Percentiles rank a stretch among this genome's conserved stretches.
Evolutionary conservation across 371 early-diverging fungal genomes (phyloP).

Genomic region (Neoconidiobolus thromboides): DNA sequence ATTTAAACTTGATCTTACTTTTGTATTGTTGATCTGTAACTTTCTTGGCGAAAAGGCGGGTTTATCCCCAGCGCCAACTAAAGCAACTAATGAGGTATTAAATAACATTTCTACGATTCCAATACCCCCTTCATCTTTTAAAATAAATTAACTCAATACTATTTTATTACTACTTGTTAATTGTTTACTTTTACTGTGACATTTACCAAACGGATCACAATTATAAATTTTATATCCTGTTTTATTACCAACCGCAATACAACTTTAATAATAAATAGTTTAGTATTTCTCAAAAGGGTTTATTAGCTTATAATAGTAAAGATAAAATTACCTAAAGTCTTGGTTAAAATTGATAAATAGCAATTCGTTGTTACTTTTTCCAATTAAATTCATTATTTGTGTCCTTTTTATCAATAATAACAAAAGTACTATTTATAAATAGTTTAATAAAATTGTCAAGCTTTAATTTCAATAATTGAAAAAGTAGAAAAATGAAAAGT

Average conservation of each 20-base stretch:
- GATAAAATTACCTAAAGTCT: slow-evolving; percentile 49
- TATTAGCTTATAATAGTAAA: neutral
- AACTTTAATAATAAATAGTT: slow-evolving; percentile 20
- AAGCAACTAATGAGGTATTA: slow-evolving; percentile 83
- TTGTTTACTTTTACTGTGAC: slow-evolving; percentile 49
- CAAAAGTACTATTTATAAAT: no score
- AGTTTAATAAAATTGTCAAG: no score
- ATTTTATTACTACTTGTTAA: neutral
- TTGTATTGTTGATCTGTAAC: slow-evolving; percentile 87
- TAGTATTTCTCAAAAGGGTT: neutral
- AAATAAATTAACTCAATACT: neutral
- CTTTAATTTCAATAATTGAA: no score
- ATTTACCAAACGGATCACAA: slow-evolving; percentile 85
- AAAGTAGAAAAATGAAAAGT: no score
- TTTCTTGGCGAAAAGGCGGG: slow-evolving; percentile 76
- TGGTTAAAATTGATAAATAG: slow-evolving; percentile 78
- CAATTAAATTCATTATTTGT: slow-evolving; percentile 17
- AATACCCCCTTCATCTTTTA: slow-evolving; percentile 52
- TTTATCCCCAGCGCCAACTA: slow-evolving; percentile 85
- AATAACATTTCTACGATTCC: slow-evolving; percentile 94
- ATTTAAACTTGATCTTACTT: slow-evolving; percentile 25
- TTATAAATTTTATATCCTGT: slow-evolving; percentile 81
- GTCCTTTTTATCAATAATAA: no score
- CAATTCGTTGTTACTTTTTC: slow-evolving; percentile 24
- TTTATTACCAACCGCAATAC: slow-evolving; percentile 75